Evolutionary conservation across 169 alveolate genomes (phyloP).

Genomic region (Eimeria necatrix): DNA sequence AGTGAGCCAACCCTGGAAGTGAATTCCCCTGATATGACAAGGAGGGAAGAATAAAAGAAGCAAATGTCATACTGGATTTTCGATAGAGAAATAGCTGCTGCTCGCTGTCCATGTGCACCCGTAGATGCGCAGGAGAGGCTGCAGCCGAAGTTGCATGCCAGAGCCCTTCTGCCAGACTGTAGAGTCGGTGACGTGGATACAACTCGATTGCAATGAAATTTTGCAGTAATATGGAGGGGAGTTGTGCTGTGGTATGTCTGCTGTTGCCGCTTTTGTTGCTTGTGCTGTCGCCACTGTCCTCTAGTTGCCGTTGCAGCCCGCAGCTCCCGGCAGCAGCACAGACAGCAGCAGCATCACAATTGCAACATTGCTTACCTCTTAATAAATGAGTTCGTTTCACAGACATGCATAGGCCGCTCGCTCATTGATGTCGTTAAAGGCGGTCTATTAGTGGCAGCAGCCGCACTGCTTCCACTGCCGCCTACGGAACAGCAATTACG

Average conservation of each 20-base stretch:
- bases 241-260: neutral
- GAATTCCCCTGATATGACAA: too few species aligned
- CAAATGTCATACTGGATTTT: too few species aligned
- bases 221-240: neutral
- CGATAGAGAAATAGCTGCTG: too few species aligned
- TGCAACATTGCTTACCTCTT: too few species aligned
- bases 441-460: too few species aligned
- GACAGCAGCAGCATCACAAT: neutral
- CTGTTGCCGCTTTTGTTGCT: neutral
- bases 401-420: neutral
- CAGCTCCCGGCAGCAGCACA: neutral
- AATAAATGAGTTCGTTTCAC: too few species aligned
- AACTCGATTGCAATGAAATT: neutral
- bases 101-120: too few species aligned
- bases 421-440: neutral
- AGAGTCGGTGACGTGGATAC: neutral
- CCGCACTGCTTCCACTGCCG: too few species aligned
- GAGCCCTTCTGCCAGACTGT: neutral
- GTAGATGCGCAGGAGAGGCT: neutral
- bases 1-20: too few species aligned
- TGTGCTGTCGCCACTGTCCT: neutral
- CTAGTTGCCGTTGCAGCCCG: neutral
- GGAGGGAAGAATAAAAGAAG: too few species aligned
- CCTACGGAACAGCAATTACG: too few species aligned
- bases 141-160: slow-evolving; percentile 39